Percentiles rank a stretch among this genome's conserved stretches.
Evolutionary conservation across 495 filamentous ascomycete species (phyloP).

Genomic region (Melanomma pulvis-pyrius): DNA sequence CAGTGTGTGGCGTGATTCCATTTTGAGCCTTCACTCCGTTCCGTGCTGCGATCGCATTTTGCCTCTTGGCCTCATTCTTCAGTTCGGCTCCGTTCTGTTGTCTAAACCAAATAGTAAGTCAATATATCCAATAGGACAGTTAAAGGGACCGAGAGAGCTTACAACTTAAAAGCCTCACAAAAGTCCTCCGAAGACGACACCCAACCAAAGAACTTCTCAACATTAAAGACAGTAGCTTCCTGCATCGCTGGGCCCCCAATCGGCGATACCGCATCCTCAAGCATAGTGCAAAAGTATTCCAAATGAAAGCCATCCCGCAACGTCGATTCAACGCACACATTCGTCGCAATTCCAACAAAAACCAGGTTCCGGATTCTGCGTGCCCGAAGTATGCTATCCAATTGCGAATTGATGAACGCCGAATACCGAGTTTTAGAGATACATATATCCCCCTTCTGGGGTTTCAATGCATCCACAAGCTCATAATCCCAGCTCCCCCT

Average conservation of each 20-base stretch:
- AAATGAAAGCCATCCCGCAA: neutral
- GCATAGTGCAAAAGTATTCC: neutral
- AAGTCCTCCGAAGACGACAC: neutral
- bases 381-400: neutral
- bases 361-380: neutral
- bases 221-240: neutral
- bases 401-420: neutral
- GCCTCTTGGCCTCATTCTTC: neutral
- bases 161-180: neutral
- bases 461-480: neutral
- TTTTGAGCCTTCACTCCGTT: neutral
- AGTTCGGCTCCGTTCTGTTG: neutral
- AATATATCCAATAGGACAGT: neutral
- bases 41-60: neutral
- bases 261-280: neutral
- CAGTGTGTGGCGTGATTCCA: neutral
- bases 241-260: neutral
- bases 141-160: too few species aligned
- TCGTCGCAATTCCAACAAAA: neutral
- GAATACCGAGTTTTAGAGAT: neutral
- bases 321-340: neutral
- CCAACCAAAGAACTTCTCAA: neutral
- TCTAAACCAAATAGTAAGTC: neutral
- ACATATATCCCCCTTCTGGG: neutral
- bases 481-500: neutral